A percentile compares a stretch with the other conserved stretches of the same genome.
Evolutionary conservation across 805 yeast species (phyloP).

Genomic region (Spathaspora arborariae): DNA sequence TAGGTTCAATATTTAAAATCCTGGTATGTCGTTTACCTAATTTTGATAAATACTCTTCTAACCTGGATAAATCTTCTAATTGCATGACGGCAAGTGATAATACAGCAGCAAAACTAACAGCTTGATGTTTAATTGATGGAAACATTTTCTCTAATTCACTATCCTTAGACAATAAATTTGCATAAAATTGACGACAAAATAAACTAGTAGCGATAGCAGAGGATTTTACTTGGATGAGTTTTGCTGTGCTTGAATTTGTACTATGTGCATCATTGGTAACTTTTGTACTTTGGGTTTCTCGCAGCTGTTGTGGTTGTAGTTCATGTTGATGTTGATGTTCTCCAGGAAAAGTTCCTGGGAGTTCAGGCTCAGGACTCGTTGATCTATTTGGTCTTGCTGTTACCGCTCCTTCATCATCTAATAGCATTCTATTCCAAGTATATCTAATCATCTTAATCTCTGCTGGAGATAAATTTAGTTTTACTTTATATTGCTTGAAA

Average conservation of each 20-base stretch:
- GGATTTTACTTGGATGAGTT: slow-evolving; percentile 9
- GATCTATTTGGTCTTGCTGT: slow-evolving; percentile 11
- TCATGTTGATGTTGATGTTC: too few species aligned
- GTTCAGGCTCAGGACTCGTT: slow-evolving; percentile 1
- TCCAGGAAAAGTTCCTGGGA: slow-evolving; percentile 10
- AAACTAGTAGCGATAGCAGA: slow-evolving; percentile 41
- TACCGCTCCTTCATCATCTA: slow-evolving; percentile 25
- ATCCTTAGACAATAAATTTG: slow-evolving; percentile 59
- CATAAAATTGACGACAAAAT: slow-evolving; percentile 74
- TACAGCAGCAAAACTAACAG: slow-evolving; percentile 76
- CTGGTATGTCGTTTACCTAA: slow-evolving; percentile 75
- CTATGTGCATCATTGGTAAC: background rate
- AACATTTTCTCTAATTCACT: slow-evolving; percentile 60
- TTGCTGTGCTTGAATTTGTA: slow-evolving; percentile 3
- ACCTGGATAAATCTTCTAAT: slow-evolving; percentile 52
- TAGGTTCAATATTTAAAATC: slow-evolving; percentile 67
- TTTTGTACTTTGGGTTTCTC: too few species aligned
- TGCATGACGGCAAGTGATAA: slow-evolving; percentile 62
- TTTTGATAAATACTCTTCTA: slow-evolving; percentile 58
- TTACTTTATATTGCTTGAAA: slow-evolving; percentile 15
- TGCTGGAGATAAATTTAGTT: slow-evolving; percentile 19
- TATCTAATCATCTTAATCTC: slow-evolving; percentile 45
- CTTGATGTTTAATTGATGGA: slow-evolving; percentile 77
- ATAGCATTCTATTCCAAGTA: slow-evolving; percentile 46
- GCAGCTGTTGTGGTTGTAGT: slow-evolving; percentile 1